A percentile compares a stretch with the other conserved stretches of the same genome.
phyloP scores from a whole-genome alignment of 1,284 basidiomycete species.

The Porodaedalea pini region DNA sequence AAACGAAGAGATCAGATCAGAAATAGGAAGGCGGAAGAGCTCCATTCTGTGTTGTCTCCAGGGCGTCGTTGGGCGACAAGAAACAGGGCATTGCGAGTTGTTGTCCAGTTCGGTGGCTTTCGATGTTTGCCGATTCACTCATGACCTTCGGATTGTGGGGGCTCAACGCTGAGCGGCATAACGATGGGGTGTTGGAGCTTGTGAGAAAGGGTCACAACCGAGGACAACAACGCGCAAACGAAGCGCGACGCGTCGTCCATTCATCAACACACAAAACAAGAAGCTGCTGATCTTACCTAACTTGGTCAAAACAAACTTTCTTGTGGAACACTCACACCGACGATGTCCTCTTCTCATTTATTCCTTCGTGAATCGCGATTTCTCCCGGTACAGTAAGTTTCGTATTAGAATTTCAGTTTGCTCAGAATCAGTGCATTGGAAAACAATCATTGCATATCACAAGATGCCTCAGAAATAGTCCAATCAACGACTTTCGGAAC shows the following conservation, averaged over 20 bases:
- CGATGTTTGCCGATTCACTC: slow-evolving; percentile 1
- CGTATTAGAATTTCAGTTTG: too few species aligned
- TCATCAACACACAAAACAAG: neutral
- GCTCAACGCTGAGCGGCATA: too few species aligned
- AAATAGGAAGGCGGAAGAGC: neutral
- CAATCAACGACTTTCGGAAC: neutral
- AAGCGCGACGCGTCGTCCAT: neutral
- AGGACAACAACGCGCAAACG: slow-evolving; percentile 1
- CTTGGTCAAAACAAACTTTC: neutral
- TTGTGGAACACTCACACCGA: too few species aligned
- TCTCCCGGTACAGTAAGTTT: neutral
- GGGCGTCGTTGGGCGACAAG: slow-evolving; percentile 11
- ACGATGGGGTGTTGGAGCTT: slow-evolving; percentile 1
- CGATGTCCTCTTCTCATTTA: neutral
- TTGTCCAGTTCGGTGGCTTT: slow-evolving; percentile 19
- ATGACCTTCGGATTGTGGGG: too few species aligned
- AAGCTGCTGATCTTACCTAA: neutral
- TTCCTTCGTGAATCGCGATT: neutral
- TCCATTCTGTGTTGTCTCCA: slow-evolving; percentile 3
- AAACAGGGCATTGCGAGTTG: slow-evolving; percentile 22
- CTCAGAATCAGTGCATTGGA: too few species aligned
- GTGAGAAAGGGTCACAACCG: neutral
- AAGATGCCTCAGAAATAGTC: neutral
- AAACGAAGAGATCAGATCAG: neutral
- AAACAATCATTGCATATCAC: too few species aligned